Percentiles rank a stretch among this genome's conserved stretches.
phyloP scores from a whole-genome alignment of 768 basidiomycete species.

The Daedaleopsis sinensis region DNA sequence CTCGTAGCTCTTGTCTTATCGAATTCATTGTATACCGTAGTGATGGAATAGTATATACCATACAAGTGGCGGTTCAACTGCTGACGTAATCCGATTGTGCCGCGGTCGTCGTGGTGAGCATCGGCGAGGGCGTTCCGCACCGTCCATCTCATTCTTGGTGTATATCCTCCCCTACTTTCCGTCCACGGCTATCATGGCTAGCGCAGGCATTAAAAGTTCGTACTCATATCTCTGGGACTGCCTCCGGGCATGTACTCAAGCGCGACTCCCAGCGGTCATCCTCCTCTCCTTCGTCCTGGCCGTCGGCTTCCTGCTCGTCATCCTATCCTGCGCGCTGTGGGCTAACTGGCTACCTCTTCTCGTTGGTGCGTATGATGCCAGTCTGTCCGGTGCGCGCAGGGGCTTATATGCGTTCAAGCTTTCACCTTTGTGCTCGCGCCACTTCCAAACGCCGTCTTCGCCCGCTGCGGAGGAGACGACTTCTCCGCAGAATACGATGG shows the following conservation, averaged over 20 bases:
- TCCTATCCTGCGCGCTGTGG: constrained; percentile 95
- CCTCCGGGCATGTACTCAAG: constrained; percentile 21
- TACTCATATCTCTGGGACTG: constrained; percentile 11
- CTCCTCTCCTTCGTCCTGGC: constrained; percentile 97
- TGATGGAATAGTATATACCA: constrained; percentile 4
- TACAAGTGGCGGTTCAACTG: background rate
- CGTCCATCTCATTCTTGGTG: constrained; percentile 2
- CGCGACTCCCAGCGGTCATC: constrained; percentile 73
- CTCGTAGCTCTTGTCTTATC: constrained; percentile 3
- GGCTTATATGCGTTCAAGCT: constrained; percentile 48
- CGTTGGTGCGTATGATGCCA: constrained; percentile 67
- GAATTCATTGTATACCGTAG: constrained; percentile 8
- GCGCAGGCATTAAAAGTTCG: constrained; percentile 35
- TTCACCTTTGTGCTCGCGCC: constrained; percentile 95
- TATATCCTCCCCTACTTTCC: background rate
- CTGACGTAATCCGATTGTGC: constrained; percentile 11
- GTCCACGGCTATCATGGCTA: constrained; percentile 21
- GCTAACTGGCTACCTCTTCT: constrained; percentile 96
- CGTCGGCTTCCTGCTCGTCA: constrained; percentile 96
- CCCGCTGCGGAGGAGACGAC: constrained; percentile 92
- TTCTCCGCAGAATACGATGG: constrained; percentile 77
- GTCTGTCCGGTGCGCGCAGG: background rate
- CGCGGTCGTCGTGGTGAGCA: background rate
- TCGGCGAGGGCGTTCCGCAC: background rate
- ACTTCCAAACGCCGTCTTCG: constrained; percentile 90